Percentiles rank a stretch among this genome's conserved stretches.
These are phyloP conservation scores for Apiotrichum sp. DNA, from an alignment of 1,284 basidiomycete species.

Conservation along the genomic window DNA sequence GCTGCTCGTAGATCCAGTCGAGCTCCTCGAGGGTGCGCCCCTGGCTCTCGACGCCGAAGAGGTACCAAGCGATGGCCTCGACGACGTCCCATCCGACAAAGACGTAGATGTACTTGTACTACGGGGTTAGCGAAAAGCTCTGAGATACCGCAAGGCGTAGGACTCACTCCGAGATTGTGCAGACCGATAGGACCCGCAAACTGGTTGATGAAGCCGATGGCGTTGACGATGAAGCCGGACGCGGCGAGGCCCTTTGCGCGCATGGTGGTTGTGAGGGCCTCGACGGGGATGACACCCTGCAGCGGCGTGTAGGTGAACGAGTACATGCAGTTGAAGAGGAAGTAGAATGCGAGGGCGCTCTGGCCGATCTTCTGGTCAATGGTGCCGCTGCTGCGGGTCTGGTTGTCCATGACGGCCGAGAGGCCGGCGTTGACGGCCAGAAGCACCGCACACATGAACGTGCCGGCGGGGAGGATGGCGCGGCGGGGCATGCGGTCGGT, in stretches of 20 bases:
- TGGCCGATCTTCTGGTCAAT: conserved; percentile 33
- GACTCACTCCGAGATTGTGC: conserved; percentile 41
- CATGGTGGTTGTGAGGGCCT: conserved; percentile 55
- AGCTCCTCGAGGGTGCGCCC: conserved; percentile 39
- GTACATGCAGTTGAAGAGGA: conserved; percentile 6
- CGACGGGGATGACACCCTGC: conserved; percentile 56
- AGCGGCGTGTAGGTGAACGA: conserved; percentile 29
- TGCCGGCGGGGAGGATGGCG: background rate
- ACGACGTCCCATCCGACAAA: conserved; percentile 42
- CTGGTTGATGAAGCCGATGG: conserved; percentile 1
- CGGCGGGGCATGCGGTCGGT: conserved; percentile 14
- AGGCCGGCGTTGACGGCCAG: background rate
- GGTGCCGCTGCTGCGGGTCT: background rate
- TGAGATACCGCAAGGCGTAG: too few species aligned
- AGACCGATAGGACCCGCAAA: conserved; percentile 48
- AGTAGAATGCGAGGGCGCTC: background rate
- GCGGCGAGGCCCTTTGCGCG: conserved; percentile 59
- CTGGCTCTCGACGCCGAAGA: conserved; percentile 45
- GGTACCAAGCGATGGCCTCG: conserved; percentile 41
- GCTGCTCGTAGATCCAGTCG: background rate
- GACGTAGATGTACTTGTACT: conserved; percentile 19
- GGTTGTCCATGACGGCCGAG: background rate
- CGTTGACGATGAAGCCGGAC: conserved; percentile 53
- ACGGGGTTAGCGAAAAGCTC: background rate
- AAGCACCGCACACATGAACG: background rate